A percentile compares a stretch with the other conserved stretches of the same genome.
phyloP scores from a whole-genome alignment of 345 rosid genomes.

The Eutrema heterophyllum region DNA sequence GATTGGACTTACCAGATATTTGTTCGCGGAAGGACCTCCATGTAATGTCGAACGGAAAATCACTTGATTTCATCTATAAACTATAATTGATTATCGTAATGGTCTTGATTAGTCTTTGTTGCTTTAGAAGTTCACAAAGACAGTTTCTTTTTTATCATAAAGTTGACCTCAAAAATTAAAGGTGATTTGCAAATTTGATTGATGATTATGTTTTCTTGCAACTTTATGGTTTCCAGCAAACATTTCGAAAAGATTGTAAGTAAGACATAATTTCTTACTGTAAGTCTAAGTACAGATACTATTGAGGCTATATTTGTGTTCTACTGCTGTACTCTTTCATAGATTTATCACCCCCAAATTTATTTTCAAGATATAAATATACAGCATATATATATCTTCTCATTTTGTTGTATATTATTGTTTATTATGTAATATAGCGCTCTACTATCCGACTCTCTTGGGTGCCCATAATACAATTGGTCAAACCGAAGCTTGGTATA shows the following conservation, averaged over 20 bases:
- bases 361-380: conserved; percentile 41
- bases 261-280: conserved; percentile 12
- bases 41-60: too few species aligned
- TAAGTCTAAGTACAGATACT: conserved; percentile 6
- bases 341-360: conserved; percentile 15
- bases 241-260: conserved; percentile 1
- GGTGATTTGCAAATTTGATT: neutral
- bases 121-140: conserved; percentile 2
- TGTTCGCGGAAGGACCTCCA: too few species aligned
- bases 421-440: conserved; percentile 81
- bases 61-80: neutral
- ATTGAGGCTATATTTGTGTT: conserved; percentile 12
- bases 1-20: too few species aligned
- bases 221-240: conserved; percentile 8
- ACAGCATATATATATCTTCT: conserved; percentile 45
- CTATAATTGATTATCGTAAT: neutral
- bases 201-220: conserved; percentile 3
- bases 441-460: conserved; percentile 78
- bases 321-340: conserved; percentile 21
- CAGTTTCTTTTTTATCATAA: neutral
- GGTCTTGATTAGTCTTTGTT: conserved; percentile 12
- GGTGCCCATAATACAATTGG: conserved; percentile 81
- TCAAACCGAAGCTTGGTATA: conserved; percentile 95
- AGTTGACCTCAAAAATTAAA: neutral
- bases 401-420: conserved; percentile 43